These are phyloP conservation scores for Mycena leptocephala DNA, from an alignment of 768 basidiomycete species.

Conservation along the genomic window DNA sequence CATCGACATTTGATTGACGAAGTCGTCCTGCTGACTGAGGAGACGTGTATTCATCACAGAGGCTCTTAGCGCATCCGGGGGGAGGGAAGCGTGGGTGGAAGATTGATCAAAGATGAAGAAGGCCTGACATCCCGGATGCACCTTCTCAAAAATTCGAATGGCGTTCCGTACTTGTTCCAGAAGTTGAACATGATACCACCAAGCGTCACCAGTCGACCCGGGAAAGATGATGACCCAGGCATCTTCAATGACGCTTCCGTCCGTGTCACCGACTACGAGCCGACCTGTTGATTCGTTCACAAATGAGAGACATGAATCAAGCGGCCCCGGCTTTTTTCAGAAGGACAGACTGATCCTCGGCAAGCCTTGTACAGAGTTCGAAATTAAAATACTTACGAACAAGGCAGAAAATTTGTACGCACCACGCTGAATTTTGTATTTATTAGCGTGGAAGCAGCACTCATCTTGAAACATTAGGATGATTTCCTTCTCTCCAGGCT, in stretches of 20 bases:
- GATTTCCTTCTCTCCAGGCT: background rate
- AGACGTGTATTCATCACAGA: slow-evolving; percentile 64
- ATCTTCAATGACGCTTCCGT: background rate
- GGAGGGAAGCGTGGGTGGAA: slow-evolving; percentile 33
- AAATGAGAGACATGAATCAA: slow-evolving; percentile 32
- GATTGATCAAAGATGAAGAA: slow-evolving; percentile 48
- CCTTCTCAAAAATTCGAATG: slow-evolving; percentile 45
- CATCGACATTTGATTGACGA: slow-evolving; percentile 55
- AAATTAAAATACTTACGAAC: background rate
- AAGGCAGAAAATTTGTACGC: background rate
- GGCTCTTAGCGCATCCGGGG: slow-evolving; percentile 53
- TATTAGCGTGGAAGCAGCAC: background rate
- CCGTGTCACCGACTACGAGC: background rate
- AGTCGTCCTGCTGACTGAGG: no score
- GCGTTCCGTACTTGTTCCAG: slow-evolving; percentile 42
- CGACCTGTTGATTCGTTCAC: background rate
- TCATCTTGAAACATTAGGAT: background rate
- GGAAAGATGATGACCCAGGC: slow-evolving; percentile 44
- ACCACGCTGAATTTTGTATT: background rate
- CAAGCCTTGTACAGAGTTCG: background rate
- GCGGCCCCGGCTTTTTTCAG: slow-evolving; percentile 41
- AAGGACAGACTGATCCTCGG: background rate
- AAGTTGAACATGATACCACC: slow-evolving; percentile 45
- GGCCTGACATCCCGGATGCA: slow-evolving; percentile 35
- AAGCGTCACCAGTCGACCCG: slow-evolving; percentile 40